Base-by-base conservation (phyloP, 768 basidiomycete species). In the Suillus hirtellus region DNA sequence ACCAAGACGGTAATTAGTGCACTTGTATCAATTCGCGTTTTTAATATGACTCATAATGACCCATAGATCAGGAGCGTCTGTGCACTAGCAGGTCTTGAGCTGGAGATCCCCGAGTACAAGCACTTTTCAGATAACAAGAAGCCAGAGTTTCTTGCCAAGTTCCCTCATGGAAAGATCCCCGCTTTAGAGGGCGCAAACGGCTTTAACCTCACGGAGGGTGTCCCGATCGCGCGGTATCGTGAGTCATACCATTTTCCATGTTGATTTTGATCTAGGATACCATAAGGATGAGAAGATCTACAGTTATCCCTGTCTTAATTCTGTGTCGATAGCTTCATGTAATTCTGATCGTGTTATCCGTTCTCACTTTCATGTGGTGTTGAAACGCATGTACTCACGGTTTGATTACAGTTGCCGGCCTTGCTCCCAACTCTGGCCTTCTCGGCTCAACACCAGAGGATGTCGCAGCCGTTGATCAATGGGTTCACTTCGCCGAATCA, bases 201-300 rank as follows among this genome's bases (percentile, higher is more conserved):
- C 61, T 85, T 93, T 82, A 84, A 81, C 71, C 79, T 97, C 63
- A 85, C 86, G 68, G 96, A 96, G 81, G 82, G 85, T 61, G 73
- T 78, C 61, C 86, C 94, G 55, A 94, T 99, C 76, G 90, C 93
- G 53, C 88, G 87, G 63, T 95, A 96, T 79, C 69, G 96, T 98
- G 78, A 89, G 61, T 68, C 24, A 31, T 54, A 59, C 1, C 24
- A 12, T 55, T 24, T 59, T 46, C 44, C 31, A 38, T 43, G 46
- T 46, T 27, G 34, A 35, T 54, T 50, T 54, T 63, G 24, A 35
- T 53, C 67, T 31, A 47, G 58, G 63, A 66, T 68, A 62, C 38
- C 44, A 35, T 19, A 68, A 68, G 56, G 74, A 73, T 65, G 73
- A 76, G 47, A 72, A 11, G 31, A 74, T 80, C 81, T 79, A 81